These are phyloP conservation scores for Arabidopsis hybrid DNA, from an alignment of 441 rosid species.

Conservation along the genomic window DNA sequence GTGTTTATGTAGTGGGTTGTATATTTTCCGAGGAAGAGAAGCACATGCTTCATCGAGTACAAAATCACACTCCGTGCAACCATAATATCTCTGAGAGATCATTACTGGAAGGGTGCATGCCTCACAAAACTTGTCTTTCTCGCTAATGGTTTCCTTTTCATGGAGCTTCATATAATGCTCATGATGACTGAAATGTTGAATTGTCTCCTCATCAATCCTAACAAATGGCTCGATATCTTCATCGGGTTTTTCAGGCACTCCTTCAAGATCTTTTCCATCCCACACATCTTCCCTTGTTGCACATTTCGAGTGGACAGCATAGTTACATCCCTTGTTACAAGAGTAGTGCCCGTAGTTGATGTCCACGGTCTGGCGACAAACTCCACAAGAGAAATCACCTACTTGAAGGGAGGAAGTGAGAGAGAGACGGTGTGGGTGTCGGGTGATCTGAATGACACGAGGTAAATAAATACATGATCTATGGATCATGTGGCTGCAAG, in stretches of 20 bases:
- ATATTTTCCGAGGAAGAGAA: too few relatives aligned
- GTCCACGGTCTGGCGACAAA: constrained; percentile 7
- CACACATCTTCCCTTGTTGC: constrained; percentile 15
- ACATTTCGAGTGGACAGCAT: constrained; percentile 25
- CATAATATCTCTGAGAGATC: too few relatives aligned
- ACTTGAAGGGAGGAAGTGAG: background rate
- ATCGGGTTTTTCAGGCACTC: constrained; percentile 7
- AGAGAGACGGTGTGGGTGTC: constrained; percentile 27
- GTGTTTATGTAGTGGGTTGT: too few relatives aligned
- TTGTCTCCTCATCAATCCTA: constrained; percentile 22
- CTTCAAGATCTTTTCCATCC: constrained; percentile 38
- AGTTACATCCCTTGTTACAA: constrained; percentile 9
- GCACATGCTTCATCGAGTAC: constrained; percentile 8
- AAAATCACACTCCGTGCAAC: background rate
- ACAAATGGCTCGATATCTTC: constrained; percentile 12
- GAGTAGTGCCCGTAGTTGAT: constrained; percentile 11
- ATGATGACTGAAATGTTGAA: constrained; percentile 31
- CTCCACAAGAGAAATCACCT: constrained; percentile 11
- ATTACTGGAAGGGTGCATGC: background rate
- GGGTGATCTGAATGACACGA: constrained; percentile 15
- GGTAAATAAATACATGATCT: constrained; percentile 4
- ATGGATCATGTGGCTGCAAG: constrained; percentile 19
- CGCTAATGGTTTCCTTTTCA: background rate
- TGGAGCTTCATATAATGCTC: background rate
- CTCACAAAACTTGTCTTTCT: constrained; percentile 8